phyloP scores from a whole-genome alignment of 768 basidiomycete species.

The Phanerodontia chrysosporium region DNA sequence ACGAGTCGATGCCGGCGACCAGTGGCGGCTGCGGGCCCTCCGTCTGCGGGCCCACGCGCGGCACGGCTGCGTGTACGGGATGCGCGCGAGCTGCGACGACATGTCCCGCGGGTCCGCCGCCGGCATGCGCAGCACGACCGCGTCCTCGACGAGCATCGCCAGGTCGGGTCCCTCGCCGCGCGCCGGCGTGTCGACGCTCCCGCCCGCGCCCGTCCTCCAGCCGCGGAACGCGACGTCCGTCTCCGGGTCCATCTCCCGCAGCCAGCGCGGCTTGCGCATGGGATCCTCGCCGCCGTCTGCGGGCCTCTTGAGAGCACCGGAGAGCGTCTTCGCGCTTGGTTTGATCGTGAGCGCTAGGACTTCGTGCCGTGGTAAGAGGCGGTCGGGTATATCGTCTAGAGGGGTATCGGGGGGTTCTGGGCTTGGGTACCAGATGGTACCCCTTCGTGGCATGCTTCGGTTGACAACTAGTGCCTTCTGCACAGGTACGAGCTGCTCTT shows the following conservation, averaged over 20 bases:
- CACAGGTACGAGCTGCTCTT: background rate
- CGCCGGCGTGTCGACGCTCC: background rate
- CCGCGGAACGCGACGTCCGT: background rate
- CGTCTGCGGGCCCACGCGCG: background rate
- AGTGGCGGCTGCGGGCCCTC: background rate
- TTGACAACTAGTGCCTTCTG: background rate
- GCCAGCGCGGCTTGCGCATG: background rate
- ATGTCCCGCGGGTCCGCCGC: background rate
- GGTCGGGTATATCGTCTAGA: background rate
- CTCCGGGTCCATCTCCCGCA: background rate
- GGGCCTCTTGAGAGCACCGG: too few relatives aligned
- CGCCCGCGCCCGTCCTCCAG: background rate
- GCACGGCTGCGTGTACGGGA: background rate
- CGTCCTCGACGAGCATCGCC: too few relatives aligned
- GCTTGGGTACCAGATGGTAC: background rate
- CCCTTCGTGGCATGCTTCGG: background rate
- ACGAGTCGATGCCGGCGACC: background rate
- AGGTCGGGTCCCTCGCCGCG: too few relatives aligned
- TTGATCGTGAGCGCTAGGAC: background rate
- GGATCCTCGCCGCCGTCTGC: background rate
- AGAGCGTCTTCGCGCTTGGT: background rate
- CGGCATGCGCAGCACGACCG: background rate
- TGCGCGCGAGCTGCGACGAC: background rate
- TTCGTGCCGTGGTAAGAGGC: too few relatives aligned
- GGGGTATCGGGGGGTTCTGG: background rate